Percentiles rank a stretch among this genome's conserved stretches.
phyloP scores from a whole-genome alignment of 1,139 yeast species.

The Debaryomyces coudertii region DNA sequence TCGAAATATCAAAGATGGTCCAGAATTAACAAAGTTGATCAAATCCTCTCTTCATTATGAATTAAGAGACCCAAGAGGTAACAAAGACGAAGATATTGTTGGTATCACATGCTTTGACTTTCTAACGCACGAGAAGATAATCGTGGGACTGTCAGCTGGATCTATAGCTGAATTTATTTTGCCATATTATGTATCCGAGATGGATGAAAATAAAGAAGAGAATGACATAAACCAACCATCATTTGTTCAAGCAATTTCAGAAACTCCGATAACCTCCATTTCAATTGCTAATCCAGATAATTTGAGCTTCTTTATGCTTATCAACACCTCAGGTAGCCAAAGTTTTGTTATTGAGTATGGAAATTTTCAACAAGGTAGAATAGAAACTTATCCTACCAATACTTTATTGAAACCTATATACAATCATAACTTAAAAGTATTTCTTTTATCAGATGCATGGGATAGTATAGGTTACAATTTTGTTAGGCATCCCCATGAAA shows the following conservation, averaged over 20 bases:
- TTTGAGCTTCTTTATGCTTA: slow-evolving; percentile 38
- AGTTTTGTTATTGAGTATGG: slow-evolving; percentile 42
- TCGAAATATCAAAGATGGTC: slow-evolving; percentile 9
- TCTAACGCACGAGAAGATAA: slow-evolving; percentile 48
- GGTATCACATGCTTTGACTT: slow-evolving; percentile 59
- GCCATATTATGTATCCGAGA: slow-evolving; percentile 14
- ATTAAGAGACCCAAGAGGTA: slow-evolving; percentile 20
- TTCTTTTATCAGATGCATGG: slow-evolving; percentile 28
- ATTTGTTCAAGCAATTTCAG: slow-evolving; percentile 48
- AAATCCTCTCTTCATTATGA: slow-evolving; percentile 34
- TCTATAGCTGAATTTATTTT: slow-evolving; percentile 64
- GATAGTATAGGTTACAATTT: slow-evolving; percentile 36
- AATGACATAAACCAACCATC: slow-evolving; percentile 45
- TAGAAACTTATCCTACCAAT: slow-evolving; percentile 24
- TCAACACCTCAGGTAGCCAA: slow-evolving; percentile 55
- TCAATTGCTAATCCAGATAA: slow-evolving; percentile 34
- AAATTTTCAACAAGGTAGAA: slow-evolving; percentile 41
- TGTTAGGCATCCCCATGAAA: slow-evolving; percentile 41
- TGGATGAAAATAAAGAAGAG: slow-evolving; percentile 11
- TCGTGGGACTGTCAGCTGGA: slow-evolving; percentile 72
- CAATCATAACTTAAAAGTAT: slow-evolving; percentile 30
- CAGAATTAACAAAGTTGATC: slow-evolving; percentile 27
- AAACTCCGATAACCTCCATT: slow-evolving; percentile 53
- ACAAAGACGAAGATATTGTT: slow-evolving; percentile 16
- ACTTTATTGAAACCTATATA: slow-evolving; percentile 29